Base-by-base conservation (phyloP, 192 early-diverging fungal species). In the Backusella tuberculispora region DNA sequence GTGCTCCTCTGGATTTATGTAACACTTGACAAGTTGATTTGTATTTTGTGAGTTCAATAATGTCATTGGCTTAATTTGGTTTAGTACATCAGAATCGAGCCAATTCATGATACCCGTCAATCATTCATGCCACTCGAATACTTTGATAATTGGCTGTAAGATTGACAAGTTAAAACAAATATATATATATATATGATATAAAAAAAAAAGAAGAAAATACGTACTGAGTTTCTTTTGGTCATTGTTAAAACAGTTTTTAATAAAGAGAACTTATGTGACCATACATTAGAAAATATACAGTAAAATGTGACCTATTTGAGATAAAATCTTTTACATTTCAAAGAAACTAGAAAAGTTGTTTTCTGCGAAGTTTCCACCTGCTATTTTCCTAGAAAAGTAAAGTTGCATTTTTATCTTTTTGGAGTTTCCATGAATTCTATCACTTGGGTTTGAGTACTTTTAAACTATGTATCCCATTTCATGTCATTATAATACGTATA, bases 1-100 rank as follows among this genome's bases (percentile, higher is more conserved):
- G n/a, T 7, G 48, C n/a, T 9, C n/a, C 3, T 53, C 48, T 19
- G 19, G 6, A 53, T 53, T 21, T n/a, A 17, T 50, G 47, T 50
- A 50, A 19, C 47, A 50, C 47, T 50, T 6, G n/a, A 50, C 47
- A 50, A 50, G 47, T 50, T 50, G 15, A 50, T 50, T 50, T 50
- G n/a, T 15, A 17, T 50, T 50, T 50, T n/a, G 19, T 47, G 47
- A 50, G 17, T 50, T 17, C 8, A n/a, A 7, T 10, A 53, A 53
- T 53, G 7, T 53, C 8, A 53, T 53, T 53, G 50, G 50, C 19
- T 19, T 21, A 21, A 21, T 24, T 21, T 21, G 19, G 19, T 53
- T 53, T 53, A 19, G 50, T 53, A 19, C 2, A 1, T 10, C 10
- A 53, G 9, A 7, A 21, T 7, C 8, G 3, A 19, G 21, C 8